Evolutionary conservation across 2,329 filamentous ascomycete species (phyloP), one percentile per base, ranked within the genome.

Genomic region (Ophiognomonia clavigignenti-juglandacearum): DNA sequence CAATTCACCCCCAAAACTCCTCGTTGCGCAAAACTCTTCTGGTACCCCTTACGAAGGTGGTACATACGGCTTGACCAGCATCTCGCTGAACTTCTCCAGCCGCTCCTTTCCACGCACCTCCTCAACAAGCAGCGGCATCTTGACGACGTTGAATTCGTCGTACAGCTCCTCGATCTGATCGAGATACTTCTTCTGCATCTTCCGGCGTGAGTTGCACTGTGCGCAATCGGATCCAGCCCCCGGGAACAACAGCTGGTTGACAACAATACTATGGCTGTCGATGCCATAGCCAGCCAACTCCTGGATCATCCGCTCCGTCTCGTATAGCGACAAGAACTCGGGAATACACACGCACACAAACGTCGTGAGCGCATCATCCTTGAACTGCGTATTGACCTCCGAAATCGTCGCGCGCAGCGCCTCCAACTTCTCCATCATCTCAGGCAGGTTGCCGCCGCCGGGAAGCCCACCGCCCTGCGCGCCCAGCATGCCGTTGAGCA

Each of bases 291-390:
- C 86, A 39, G 89, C 84, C 52, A 98, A 76, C 73, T 98, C 93
- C 75, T 98, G 93, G 60, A 98, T 97, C 93, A 98, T 97, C 60
- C 93, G 87, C 75, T 98, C 93, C 53, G 93, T 98, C 77, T 98
- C 93, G 73, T 98, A 98, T 43, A 98, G 77, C 31, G 85, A 91
- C 59, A 98, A 69, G 73, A 98, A 98, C 70, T 98, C 93, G 44
- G 93, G 88, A 65, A 98, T 98, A 68, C 93, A 96, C 52, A 98
- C 93, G 66, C 93, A 97, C 45, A 98, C 90, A 62, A 98, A 98
- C 0, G 93, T 98, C 19, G 91, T 96, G 59, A 96, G 80, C 56
- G 90, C 86, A 47, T 93, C 85, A 64, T 98, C 88, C 76, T 98
- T 96, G 80, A 98, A 98, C 69, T 98, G 93, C 41, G 87, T 80